phyloP scores from a whole-genome alignment of 306 rosid species.

The Cucumis hystrix region DNA sequence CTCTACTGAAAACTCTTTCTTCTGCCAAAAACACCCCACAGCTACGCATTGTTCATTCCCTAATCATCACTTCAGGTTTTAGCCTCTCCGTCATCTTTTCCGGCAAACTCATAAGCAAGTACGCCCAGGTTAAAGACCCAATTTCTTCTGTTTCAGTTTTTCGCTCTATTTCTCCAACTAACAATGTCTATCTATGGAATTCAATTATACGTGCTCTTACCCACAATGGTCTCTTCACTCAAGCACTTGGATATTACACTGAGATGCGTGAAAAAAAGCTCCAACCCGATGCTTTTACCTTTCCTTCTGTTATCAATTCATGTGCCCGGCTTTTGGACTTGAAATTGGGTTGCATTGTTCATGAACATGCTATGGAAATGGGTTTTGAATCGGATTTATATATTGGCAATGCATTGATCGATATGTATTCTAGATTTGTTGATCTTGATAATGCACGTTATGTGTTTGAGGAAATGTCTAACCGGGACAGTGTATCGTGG shows the following conservation, averaged over 20 bases:
- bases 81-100: conserved; percentile 11
- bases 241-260: conserved; percentile 17
- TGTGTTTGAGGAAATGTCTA: conserved; percentile 24
- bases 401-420: conserved; percentile 20
- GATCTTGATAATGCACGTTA: conserved; percentile 11
- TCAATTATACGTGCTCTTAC: conserved; percentile 22
- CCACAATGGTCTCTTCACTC: conserved; percentile 9
- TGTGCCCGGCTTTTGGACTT: conserved; percentile 18
- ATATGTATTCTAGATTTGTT: conserved; percentile 21
- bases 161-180: conserved; percentile 10
- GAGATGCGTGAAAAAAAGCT: conserved; percentile 13
- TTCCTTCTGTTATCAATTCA: conserved; percentile 26
- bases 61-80: conserved; percentile 12
- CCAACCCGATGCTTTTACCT: conserved; percentile 19
- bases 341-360: conserved; percentile 11
- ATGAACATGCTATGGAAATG: conserved; percentile 5
- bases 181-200: conserved; percentile 18
- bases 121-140: conserved; percentile 17
- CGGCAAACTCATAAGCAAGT: conserved; percentile 23
- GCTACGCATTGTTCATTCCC: conserved; percentile 15
- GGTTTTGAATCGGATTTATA: conserved; percentile 18
- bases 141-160: conserved; percentile 18
- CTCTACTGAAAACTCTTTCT: conserved; percentile 10
- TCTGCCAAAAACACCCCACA: conserved; percentile 1
- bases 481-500: conserved; percentile 16